Base-by-base conservation (phyloP, 257 asterid species). In the Nemophila menziesii region DNA sequence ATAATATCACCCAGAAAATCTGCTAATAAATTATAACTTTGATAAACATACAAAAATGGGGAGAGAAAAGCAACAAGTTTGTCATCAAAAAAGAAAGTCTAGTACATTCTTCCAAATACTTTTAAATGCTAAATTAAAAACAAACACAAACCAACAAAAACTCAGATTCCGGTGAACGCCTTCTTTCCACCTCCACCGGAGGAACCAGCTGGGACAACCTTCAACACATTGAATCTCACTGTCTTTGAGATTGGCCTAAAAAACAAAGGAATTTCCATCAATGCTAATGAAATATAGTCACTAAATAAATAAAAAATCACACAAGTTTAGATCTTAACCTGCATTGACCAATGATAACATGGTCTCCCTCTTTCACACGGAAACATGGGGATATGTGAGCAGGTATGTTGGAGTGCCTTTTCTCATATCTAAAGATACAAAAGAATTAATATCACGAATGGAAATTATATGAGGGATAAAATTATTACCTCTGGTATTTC, bases 301-400 rank as follows among this genome's bases (percentile, higher is more conserved):
- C 8, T 11, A 13, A 24, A 1, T 8, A 34, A 13, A 34, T 20
- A 11, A 12, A 13, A 6, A 5, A 42, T 13, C 49, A n/a, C n/a
- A 54, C 21, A 11, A 50, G 21, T n/a, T 11, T 6, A 0, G 11
- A 6, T 19, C 17, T 63, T 52, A 39, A 50, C 94, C 94, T 79
- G 95, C 95, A 83, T 63, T 83, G 95, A 23, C 93, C 93, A 48
- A 84, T 66, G 20, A 37, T 77, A 46, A 80, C 93, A 53, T 79
- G 68, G 43, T 84, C 93, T 2, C 93, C 93, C 64, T 84, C 93
- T 50, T 68, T 80, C 62, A 75, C 93, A 39, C 93, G 93, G 67
- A 84, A 80, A 71, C 92, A 80, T 13, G 94, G 93, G 33, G 95
- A 84, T 24, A 80, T 56, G 24, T 84, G 93, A 8, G 93, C 93